These are phyloP conservation scores for Rhizopogon vinicolor DNA, from an alignment of 768 basidiomycete species.

Conservation along the genomic window DNA sequence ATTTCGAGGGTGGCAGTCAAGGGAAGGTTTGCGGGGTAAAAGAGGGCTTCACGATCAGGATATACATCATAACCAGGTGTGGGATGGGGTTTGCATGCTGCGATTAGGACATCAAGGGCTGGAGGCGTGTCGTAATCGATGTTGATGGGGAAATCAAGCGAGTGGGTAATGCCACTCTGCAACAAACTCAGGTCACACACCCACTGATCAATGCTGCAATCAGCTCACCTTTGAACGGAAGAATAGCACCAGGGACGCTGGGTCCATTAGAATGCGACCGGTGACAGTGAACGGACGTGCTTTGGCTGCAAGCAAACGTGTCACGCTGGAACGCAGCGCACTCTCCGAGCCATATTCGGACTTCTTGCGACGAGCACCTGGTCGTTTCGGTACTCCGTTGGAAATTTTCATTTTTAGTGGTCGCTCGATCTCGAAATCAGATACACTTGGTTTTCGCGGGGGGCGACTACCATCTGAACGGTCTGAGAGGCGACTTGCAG, in stretches of 20 bases:
- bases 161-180: conserved; percentile 75
- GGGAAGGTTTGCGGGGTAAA: conserved; percentile 69
- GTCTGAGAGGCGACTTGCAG: conserved; percentile 37
- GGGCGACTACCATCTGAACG: conserved; percentile 29
- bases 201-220: not conserved
- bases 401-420: conserved; percentile 30
- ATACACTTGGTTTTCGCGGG: conserved; percentile 37
- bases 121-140: conserved; percentile 71
- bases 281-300: conserved; percentile 58
- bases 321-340: conserved; percentile 50
- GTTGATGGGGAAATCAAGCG: conserved; percentile 79
- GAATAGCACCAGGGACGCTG: conserved; percentile 63
- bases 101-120: conserved; percentile 73
- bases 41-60: conserved; percentile 59
- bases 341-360: conserved; percentile 49
- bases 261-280: conserved; percentile 69
- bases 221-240: conserved; percentile 69
- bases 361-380: conserved; percentile 25
- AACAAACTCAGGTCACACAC: conserved; percentile 4
- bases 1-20: conserved; percentile 75
- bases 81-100: conserved; percentile 65
- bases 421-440: conserved; percentile 68
- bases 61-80: conserved; percentile 48
- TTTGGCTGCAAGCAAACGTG: conserved; percentile 53
- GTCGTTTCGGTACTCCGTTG: conserved; percentile 24